phyloP scores from a whole-genome alignment of 2,329 filamentous ascomycete genomes.

The Fusarium sulawesiense region DNA sequence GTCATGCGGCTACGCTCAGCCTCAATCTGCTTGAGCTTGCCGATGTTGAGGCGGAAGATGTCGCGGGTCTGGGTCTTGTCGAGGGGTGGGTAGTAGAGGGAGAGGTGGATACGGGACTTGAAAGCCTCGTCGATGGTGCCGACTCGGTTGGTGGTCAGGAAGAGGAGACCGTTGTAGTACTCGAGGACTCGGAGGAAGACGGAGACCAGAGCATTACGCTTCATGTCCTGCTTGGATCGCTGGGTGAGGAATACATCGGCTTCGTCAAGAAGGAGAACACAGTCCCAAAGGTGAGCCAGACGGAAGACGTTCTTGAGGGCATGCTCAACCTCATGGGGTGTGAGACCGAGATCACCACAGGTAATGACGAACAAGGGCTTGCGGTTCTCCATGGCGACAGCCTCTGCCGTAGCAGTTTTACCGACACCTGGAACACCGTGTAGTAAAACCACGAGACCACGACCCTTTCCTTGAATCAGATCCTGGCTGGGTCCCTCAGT shows the following conservation, averaged over 20 bases:
- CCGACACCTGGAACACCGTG: slow-evolving; percentile 62
- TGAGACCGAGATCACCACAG: slow-evolving; percentile 60
- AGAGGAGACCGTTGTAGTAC: slow-evolving; percentile 60
- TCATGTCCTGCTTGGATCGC: slow-evolving; percentile 48
- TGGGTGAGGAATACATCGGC: slow-evolving; percentile 52
- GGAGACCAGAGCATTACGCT: slow-evolving; percentile 53
- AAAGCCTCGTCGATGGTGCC: slow-evolving; percentile 62
- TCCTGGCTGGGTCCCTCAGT: slow-evolving; percentile 51
- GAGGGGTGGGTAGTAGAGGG: slow-evolving; percentile 57
- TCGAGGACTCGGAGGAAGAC: slow-evolving; percentile 61
- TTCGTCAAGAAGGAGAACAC: slow-evolving; percentile 53
- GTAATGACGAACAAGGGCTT: slow-evolving; percentile 63
- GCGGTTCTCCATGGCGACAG: slow-evolving; percentile 54
- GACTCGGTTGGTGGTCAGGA: slow-evolving; percentile 64
- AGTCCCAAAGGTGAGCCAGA: slow-evolving; percentile 55
- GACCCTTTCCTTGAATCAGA: slow-evolving; percentile 59
- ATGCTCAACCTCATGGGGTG: slow-evolving; percentile 55
- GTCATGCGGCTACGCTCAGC: slow-evolving; percentile 51
- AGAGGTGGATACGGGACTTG: slow-evolving; percentile 60
- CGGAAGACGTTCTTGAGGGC: slow-evolving; percentile 57
- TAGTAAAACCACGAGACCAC: slow-evolving; percentile 58
- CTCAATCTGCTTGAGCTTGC: slow-evolving; percentile 53
- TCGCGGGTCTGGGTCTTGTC: slow-evolving; percentile 53
- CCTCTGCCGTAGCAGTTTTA: slow-evolving; percentile 61
- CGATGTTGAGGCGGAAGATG: slow-evolving; percentile 56